Conservation (phyloP, 306 rosid genomes). For the Lupinus albus region DNA sequence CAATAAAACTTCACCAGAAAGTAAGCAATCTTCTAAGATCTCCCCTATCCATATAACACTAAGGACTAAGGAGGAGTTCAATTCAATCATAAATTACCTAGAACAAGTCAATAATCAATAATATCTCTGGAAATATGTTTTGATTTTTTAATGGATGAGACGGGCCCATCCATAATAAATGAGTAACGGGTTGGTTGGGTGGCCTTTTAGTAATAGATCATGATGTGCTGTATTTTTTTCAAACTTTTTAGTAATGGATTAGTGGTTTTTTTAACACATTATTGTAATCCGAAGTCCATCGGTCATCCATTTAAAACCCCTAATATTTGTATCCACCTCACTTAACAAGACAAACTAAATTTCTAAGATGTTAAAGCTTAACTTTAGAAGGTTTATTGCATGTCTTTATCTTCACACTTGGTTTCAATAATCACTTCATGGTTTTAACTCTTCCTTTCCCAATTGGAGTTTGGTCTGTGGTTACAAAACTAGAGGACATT, state of each 20-base stretch:
- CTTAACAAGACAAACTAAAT: not conserved
- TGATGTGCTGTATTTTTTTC: not conserved
- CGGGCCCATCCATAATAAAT: too few relatives aligned
- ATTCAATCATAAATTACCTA: not conserved
- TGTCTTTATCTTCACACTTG: not conserved
- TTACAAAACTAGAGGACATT: not conserved
- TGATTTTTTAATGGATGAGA: too few relatives aligned
- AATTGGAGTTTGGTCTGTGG: not conserved
- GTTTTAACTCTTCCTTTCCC: not conserved
- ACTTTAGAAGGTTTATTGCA: not conserved
- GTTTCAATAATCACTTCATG: not conserved
- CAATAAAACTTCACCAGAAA: not conserved
- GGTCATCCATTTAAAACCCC: not conserved
- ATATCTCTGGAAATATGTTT: not conserved
- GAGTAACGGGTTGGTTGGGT: too few relatives aligned
- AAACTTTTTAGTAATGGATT: not conserved
- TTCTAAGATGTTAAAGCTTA: not conserved
- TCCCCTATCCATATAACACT: not conserved
- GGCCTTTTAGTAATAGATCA: too few relatives aligned
- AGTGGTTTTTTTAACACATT: not conserved
- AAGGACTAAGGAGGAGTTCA: not conserved
- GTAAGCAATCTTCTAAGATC: not conserved
- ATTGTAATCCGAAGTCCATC: not conserved
- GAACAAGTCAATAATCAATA: not conserved
- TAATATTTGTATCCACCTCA: not conserved